A percentile compares a stretch with the other conserved stretches of the same genome.
phyloP scores from a whole-genome alignment of 73 alveolate genomes.

The Paramecium octaurelia region DNA sequence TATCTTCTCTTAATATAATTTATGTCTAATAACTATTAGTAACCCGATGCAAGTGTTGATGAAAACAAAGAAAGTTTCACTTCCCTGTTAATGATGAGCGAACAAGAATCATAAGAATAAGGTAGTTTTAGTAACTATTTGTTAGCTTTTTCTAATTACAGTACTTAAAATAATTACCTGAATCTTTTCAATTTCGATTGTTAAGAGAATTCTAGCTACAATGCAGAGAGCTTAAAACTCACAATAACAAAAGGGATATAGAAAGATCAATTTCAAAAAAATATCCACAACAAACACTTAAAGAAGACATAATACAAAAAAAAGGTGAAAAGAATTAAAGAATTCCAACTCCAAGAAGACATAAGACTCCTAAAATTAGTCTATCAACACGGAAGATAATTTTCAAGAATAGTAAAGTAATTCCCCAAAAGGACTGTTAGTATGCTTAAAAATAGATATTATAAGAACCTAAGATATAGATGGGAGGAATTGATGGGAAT shows the following conservation, averaged over 20 bases:
- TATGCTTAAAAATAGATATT: slow-evolving; percentile 30
- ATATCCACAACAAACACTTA: background rate
- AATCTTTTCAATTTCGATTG: background rate
- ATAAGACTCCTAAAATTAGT: background rate
- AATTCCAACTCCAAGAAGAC: background rate
- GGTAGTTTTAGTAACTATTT: background rate
- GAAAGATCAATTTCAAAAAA: background rate
- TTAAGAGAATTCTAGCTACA: background rate
- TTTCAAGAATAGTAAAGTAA: background rate
- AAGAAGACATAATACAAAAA: background rate
- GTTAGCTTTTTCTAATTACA: background rate
- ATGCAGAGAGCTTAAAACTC: background rate
- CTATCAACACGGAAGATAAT: background rate
- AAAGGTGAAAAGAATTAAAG: background rate
- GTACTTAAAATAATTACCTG: background rate
- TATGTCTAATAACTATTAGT: background rate
- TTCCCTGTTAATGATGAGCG: background rate
- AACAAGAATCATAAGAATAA: background rate
- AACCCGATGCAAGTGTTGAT: background rate
- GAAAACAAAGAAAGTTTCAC: background rate
- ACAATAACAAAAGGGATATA: background rate
- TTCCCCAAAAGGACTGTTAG: background rate
- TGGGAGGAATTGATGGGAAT: background rate
- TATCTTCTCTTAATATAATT: background rate
- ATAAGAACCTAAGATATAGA: background rate